These are phyloP conservation scores for Dysphania ambrosioides DNA, from an alignment of 148 eudicot genomes.

Conservation along the genomic window DNA sequence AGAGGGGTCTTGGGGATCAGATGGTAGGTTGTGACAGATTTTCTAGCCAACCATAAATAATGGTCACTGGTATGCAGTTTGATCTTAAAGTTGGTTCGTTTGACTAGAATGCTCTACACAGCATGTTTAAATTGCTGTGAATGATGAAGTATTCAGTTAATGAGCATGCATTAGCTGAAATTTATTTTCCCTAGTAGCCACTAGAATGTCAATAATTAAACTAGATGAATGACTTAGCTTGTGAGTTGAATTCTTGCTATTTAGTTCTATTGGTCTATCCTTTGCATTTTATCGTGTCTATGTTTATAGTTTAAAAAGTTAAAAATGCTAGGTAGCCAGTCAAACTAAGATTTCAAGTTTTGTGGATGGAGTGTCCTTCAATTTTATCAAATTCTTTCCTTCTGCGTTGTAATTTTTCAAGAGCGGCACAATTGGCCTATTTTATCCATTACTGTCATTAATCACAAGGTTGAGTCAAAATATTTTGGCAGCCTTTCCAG, in stretches of 20 bases:
- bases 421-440: background rate
- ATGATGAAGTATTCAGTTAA: background rate
- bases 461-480: background rate
- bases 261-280: too few relatives aligned
- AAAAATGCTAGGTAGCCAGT: too few relatives aligned
- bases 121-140: background rate
- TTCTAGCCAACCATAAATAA: too few relatives aligned
- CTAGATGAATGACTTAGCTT: background rate
- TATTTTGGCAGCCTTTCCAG: background rate
- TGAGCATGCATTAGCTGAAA: background rate
- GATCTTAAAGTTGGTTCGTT: background rate
- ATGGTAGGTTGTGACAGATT: background rate
- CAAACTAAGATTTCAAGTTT: too few relatives aligned
- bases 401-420: too few relatives aligned
- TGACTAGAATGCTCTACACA: too few relatives aligned
- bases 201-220: background rate
- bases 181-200: background rate
- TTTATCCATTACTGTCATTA: background rate
- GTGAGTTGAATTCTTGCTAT: background rate
- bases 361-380: too few relatives aligned
- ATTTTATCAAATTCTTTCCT: too few relatives aligned
- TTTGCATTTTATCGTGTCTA: too few relatives aligned
- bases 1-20: too few relatives aligned
- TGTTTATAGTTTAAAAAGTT: too few relatives aligned
- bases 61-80: background rate